A percentile compares a stretch with the other conserved stretches of the same genome.
These are phyloP conservation scores for Fusarium scirpi DNA, from an alignment of 2,329 filamentous ascomycete genomes.

Conservation along the genomic window DNA sequence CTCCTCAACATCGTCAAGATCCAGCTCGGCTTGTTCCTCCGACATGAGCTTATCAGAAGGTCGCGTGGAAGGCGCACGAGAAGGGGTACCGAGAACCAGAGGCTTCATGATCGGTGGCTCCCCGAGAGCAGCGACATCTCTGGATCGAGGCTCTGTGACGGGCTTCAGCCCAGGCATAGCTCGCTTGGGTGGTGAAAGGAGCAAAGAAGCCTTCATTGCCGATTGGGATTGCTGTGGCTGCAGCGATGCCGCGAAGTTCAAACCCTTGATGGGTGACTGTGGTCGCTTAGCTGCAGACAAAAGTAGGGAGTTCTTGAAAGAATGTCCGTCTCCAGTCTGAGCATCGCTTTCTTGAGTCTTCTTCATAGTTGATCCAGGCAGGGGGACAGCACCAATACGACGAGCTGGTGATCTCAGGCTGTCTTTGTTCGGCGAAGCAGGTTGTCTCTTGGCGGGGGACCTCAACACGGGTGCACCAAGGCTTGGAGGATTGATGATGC, in stretches of 20 bases:
- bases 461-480: conserved; percentile 56
- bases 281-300: conserved; percentile 65
- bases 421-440: conserved; percentile 66
- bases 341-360: conserved; percentile 20
- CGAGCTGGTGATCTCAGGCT: conserved; percentile 68
- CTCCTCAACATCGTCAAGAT: conserved; percentile 43
- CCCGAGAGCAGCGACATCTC: conserved; percentile 35
- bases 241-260: conserved; percentile 47
- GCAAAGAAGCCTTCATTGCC: conserved; percentile 59
- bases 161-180: conserved; percentile 53
- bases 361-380: conserved; percentile 53
- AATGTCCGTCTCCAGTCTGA: conserved; percentile 43
- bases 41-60: conserved; percentile 55
- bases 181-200: conserved; percentile 66
- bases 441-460: conserved; percentile 68
- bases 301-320: conserved; percentile 59
- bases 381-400: conserved; percentile 49
- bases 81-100: conserved; percentile 51
- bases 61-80: conserved; percentile 40
- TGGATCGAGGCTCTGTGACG: conserved; percentile 45
- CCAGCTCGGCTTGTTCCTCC: conserved; percentile 48
- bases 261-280: conserved; percentile 58
- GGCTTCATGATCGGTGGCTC: conserved; percentile 54
- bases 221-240: conserved; percentile 51
- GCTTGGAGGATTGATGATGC: conserved; percentile 53